A percentile compares a stretch with the other conserved stretches of the same genome.
phyloP scores from a whole-genome alignment of 1,284 basidiomycete genomes.

The Cryptococcus sp. region DNA sequence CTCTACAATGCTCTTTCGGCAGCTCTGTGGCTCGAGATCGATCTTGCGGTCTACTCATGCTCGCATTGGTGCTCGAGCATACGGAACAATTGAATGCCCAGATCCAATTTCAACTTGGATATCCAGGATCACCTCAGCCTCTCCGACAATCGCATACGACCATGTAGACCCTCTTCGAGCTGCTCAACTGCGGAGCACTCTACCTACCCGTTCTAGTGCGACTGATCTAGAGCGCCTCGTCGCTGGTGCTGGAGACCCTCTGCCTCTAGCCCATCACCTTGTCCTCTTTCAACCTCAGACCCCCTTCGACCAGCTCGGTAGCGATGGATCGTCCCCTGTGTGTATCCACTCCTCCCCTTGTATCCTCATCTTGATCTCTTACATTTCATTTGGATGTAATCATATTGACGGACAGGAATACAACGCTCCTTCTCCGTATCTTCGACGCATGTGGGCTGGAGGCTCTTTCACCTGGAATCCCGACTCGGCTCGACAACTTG shows the following conservation, averaged over 20 bases:
- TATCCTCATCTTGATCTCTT: background rate
- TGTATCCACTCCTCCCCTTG: conserved; percentile 47
- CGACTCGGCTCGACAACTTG: conserved; percentile 47
- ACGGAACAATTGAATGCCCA: background rate
- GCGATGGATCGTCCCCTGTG: conserved; percentile 57
- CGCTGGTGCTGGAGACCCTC: conserved; percentile 37
- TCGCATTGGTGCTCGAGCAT: background rate
- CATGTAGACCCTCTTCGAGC: conserved; percentile 18
- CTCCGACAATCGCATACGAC: conserved; percentile 12
- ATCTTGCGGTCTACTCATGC: too few relatives aligned
- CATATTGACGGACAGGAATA: conserved; percentile 46
- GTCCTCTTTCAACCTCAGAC: conserved; percentile 66
- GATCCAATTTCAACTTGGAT: conserved; percentile 18
- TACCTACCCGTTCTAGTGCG: conserved; percentile 61
- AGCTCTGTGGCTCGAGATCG: too few relatives aligned
- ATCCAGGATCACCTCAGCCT: conserved; percentile 13
- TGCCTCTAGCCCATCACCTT: conserved; percentile 64
- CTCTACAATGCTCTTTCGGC: too few relatives aligned
- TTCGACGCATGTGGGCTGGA: conserved; percentile 76
- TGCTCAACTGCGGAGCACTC: conserved; percentile 46
- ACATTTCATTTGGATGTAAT: background rate
- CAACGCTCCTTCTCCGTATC: conserved; percentile 62
- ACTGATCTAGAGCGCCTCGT: conserved; percentile 10
- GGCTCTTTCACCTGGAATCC: conserved; percentile 63
- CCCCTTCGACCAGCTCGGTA: conserved; percentile 55